These are phyloP conservation scores for Fusarium solani-melongenae DNA, from an alignment of 2,329 filamentous ascomycete genomes.

Conservation along the genomic window DNA sequence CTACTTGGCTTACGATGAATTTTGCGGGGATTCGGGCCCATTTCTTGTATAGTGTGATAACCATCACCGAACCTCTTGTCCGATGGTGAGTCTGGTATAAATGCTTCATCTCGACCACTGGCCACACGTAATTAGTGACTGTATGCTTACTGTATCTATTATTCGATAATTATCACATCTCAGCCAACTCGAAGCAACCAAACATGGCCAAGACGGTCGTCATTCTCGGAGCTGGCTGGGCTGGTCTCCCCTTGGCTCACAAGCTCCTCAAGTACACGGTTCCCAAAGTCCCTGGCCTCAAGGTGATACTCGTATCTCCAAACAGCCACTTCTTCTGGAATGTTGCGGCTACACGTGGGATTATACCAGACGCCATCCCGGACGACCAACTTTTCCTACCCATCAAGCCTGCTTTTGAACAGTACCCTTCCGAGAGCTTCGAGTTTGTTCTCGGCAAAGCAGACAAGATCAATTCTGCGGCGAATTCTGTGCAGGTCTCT, in stretches of 20 bases:
- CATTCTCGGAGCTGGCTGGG: constrained; percentile 64
- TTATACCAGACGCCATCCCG: constrained; percentile 60
- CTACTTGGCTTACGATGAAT: background rate
- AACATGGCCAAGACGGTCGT: constrained; percentile 63
- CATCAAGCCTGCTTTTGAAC: constrained; percentile 57
- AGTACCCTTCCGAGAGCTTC: constrained; percentile 57
- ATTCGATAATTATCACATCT: background rate
- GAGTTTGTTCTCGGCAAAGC: constrained; percentile 63
- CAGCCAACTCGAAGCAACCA: background rate
- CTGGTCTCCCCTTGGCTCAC: constrained; percentile 62
- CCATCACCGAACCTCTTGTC: background rate
- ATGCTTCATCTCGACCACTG: background rate
- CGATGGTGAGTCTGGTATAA: constrained; percentile 10
- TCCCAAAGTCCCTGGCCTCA: constrained; percentile 55
- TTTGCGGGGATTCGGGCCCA: too few species aligned
- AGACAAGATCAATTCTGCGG: constrained; percentile 47
- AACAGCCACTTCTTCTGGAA: constrained; percentile 68
- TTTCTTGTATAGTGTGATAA: background rate
- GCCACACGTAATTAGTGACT: background rate
- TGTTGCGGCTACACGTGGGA: constrained; percentile 64
- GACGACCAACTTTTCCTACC: constrained; percentile 60
- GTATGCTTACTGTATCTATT: background rate
- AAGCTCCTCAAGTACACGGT: constrained; percentile 62
- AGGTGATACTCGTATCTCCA: constrained; percentile 65
- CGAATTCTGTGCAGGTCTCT: constrained; percentile 52